These are phyloP conservation scores for Grosmannia clavigera DNA, from an alignment of 2,329 filamentous ascomycete genomes.

Conservation along the genomic window DNA sequence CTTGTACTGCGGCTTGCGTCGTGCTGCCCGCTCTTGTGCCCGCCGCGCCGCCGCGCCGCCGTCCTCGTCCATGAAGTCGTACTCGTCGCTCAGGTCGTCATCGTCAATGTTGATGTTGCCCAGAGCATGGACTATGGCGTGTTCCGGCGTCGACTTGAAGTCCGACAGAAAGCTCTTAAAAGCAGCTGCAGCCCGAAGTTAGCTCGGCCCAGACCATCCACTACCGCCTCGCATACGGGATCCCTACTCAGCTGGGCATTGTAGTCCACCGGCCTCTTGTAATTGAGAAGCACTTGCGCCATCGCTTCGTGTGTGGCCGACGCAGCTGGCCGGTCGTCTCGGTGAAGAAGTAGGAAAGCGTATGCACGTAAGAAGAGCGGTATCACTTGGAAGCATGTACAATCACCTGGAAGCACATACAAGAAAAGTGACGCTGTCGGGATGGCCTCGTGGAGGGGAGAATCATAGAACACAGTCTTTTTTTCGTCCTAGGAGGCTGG, in stretches of 20 bases:
- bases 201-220: background rate
- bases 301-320: constrained; percentile 34
- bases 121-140: constrained; percentile 67
- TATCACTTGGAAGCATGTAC: background rate
- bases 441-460: too few species aligned
- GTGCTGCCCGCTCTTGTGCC: constrained; percentile 34
- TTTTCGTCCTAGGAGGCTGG: constrained; percentile 9
- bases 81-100: constrained; percentile 76
- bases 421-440: too few species aligned
- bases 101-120: constrained; percentile 78
- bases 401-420: too few species aligned
- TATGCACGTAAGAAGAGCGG: background rate
- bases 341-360: background rate
- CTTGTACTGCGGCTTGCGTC: constrained; percentile 57
- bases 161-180: constrained; percentile 80
- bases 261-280: constrained; percentile 74
- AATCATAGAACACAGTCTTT: background rate
- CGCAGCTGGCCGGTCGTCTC: background rate
- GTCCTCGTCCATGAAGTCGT: constrained; percentile 83
- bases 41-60: constrained; percentile 45
- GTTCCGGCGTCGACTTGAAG: constrained; percentile 70
- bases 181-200: constrained; percentile 36
- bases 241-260: constrained; percentile 66
- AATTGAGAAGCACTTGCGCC: constrained; percentile 61
- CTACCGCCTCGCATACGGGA: constrained; percentile 18